These are phyloP conservation scores for Kwoniella bestiolae DNA, from an alignment of 768 basidiomycete species.

Conservation along the genomic window DNA sequence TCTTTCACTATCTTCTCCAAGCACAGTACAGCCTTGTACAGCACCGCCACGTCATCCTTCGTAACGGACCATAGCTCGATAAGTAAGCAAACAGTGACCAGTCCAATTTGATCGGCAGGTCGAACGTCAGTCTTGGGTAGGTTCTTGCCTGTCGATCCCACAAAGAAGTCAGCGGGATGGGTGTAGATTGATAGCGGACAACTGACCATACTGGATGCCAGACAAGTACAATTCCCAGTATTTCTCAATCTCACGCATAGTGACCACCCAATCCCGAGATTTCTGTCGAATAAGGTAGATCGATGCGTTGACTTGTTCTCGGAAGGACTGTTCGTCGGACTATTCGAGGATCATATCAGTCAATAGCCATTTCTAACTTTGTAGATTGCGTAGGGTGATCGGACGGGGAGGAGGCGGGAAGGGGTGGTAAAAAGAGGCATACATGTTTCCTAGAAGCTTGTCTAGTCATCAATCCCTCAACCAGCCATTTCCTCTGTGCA, in stretches of 20 bases:
- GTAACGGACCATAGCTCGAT: conserved; percentile 19
- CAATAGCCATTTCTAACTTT: too few relatives aligned
- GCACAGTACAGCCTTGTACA: conserved; percentile 34
- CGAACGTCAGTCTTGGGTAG: conserved; percentile 43
- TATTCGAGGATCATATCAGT: conserved; percentile 1
- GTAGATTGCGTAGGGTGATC: too few relatives aligned
- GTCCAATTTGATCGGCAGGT: conserved; percentile 37
- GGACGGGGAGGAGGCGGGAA: too few relatives aligned
- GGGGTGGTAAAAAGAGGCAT: conserved; percentile 24
- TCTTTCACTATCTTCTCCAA: conserved; percentile 32
- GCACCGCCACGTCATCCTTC: not conserved
- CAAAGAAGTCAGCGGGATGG: not conserved
- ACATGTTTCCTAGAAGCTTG: conserved; percentile 18
- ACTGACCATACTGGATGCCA: conserved; percentile 44
- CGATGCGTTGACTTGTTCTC: conserved; percentile 23
- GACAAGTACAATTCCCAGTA: conserved; percentile 37
- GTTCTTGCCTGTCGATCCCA: conserved; percentile 23
- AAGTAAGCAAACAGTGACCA: conserved; percentile 20
- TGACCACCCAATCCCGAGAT: conserved; percentile 18
- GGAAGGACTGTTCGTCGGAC: conserved; percentile 32
- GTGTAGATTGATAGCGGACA: not conserved
- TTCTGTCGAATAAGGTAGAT: conserved; percentile 24
- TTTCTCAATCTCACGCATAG: conserved; percentile 14
- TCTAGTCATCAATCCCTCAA: conserved; percentile 10
- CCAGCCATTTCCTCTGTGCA: conserved; percentile 1